phyloP scores from a whole-genome alignment of 192 early-diverging fungal genomes.

The Podila clonocystis region DNA sequence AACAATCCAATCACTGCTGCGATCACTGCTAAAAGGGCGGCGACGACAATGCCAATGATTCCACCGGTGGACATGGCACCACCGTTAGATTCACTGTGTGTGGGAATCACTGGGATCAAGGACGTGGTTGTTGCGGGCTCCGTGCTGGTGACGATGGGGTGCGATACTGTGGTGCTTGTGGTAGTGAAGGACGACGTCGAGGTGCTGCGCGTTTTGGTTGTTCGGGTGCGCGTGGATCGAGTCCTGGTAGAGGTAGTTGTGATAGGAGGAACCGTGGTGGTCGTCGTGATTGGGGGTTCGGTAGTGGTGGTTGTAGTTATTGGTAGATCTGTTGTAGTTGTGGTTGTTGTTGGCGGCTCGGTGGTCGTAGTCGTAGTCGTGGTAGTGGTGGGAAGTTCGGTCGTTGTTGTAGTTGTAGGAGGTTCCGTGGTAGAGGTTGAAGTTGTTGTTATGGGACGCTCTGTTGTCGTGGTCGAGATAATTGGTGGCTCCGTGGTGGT shows the following conservation, averaged over 20 bases:
- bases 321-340: not conserved
- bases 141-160: not conserved
- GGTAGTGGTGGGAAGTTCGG: not conserved
- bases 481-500: not conserved
- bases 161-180: not conserved
- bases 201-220: not conserved
- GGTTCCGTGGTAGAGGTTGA: not conserved
- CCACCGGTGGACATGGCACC: slow-evolving; percentile 13
- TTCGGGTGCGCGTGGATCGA: not conserved
- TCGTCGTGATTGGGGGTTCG: not conserved
- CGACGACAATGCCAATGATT: slow-evolving; percentile 25
- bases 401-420: slow-evolving; percentile 3
- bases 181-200: not conserved
- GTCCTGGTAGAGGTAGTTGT: not conserved
- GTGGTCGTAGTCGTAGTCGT: not conserved
- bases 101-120: not conserved
- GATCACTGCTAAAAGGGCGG: slow-evolving; percentile 10
- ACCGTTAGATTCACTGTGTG: not conserved
- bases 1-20: slow-evolving; percentile 10
- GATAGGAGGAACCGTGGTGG: not conserved
- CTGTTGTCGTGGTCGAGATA: slow-evolving; percentile 1
- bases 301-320: not conserved
- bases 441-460: not conserved
- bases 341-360: slow-evolving; percentile 1
- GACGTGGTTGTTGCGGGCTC: slow-evolving; percentile 1